phyloP scores from a whole-genome alignment of 1,284 basidiomycete species.

The Marasmius fiardii region DNA sequence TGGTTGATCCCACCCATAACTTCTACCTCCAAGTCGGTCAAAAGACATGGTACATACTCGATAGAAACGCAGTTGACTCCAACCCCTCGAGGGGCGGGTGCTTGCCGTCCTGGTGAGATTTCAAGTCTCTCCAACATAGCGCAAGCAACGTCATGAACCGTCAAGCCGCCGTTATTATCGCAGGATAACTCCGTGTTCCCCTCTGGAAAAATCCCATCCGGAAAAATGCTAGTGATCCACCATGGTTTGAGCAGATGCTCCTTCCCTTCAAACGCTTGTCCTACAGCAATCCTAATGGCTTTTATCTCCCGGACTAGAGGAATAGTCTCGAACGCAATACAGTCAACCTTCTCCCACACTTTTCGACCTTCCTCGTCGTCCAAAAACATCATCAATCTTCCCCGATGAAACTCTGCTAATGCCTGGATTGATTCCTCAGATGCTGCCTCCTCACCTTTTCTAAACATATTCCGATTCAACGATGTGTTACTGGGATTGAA shows the following conservation, averaged over 20 bases:
- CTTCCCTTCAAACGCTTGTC: slow-evolving; percentile 24
- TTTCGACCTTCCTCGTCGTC: slow-evolving; percentile 26
- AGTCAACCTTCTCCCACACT: slow-evolving; percentile 58
- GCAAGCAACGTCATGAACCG: slow-evolving; percentile 34
- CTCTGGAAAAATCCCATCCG: slow-evolving; percentile 50
- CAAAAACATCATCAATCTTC: slow-evolving; percentile 56
- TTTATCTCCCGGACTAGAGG: slow-evolving; percentile 64
- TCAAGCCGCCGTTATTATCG: slow-evolving; percentile 21
- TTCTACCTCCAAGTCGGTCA: slow-evolving; percentile 28
- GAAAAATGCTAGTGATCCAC: slow-evolving; percentile 78
- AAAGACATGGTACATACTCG: slow-evolving; percentile 33
- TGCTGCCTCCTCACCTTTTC: slow-evolving; percentile 23
- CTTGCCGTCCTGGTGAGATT: slow-evolving; percentile 11
- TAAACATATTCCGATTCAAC: slow-evolving; percentile 43
- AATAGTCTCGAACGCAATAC: slow-evolving; percentile 79
- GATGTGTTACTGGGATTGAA: slow-evolving; percentile 24
- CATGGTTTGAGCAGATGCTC: slow-evolving; percentile 50
- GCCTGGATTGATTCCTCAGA: slow-evolving; percentile 44
- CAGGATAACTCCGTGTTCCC: slow-evolving; percentile 15
- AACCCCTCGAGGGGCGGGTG: slow-evolving; percentile 33
- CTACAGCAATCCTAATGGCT: slow-evolving; percentile 66
- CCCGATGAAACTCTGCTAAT: slow-evolving; percentile 65
- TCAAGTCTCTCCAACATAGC: slow-evolving; percentile 23
- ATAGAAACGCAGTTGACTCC: slow-evolving; percentile 73
- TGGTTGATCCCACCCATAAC: slow-evolving; percentile 9